Evolutionary conservation across 208 protist genomes (phyloP).

Genomic region (Spongospora subterranea): DNA sequence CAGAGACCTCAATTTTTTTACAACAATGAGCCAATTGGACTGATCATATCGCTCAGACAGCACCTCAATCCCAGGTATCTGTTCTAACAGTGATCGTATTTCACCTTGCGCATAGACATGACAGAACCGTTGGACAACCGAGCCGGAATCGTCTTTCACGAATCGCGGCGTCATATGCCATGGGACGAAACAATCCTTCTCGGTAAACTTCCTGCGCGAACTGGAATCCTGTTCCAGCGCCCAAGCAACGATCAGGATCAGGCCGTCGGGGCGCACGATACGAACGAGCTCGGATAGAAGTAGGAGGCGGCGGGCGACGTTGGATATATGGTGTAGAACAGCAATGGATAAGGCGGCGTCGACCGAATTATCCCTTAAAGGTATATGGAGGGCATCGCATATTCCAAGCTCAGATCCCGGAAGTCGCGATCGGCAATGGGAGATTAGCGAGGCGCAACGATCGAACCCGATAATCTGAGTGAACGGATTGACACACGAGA

Average conservation of each 20-base stretch:
- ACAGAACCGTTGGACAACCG: conserved; percentile 51
- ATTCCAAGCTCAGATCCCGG: not conserved
- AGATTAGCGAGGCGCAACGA: not conserved
- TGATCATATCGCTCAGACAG: not conserved
- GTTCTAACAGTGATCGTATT: not conserved
- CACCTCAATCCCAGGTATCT: not conserved
- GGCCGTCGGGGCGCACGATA: conserved; percentile 35
- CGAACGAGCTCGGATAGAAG: conserved; percentile 4
- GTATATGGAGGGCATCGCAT: conserved; percentile 20
- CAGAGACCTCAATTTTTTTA: not conserved
- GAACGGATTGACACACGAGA: conserved; percentile 17
- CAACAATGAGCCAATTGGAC: conserved; percentile 26
- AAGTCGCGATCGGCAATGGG: not conserved
- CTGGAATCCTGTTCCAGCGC: not conserved
- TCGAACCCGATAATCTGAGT: conserved; percentile 38
- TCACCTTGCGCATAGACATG: conserved; percentile 36
- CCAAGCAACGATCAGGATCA: conserved; percentile 27
- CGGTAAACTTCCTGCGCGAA: not conserved
- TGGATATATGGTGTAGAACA: conserved; percentile 55
- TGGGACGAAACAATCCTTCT: conserved; percentile 42
- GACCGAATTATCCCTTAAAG: not conserved
- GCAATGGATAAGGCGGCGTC: conserved; percentile 33
- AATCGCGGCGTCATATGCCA: conserved; percentile 5
- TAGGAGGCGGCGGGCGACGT: not conserved
- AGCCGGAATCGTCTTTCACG: not conserved